These are phyloP conservation scores for Aegilops longissima DNA, from an alignment of 176 grass and related monocot species.

Conservation along the genomic window DNA sequence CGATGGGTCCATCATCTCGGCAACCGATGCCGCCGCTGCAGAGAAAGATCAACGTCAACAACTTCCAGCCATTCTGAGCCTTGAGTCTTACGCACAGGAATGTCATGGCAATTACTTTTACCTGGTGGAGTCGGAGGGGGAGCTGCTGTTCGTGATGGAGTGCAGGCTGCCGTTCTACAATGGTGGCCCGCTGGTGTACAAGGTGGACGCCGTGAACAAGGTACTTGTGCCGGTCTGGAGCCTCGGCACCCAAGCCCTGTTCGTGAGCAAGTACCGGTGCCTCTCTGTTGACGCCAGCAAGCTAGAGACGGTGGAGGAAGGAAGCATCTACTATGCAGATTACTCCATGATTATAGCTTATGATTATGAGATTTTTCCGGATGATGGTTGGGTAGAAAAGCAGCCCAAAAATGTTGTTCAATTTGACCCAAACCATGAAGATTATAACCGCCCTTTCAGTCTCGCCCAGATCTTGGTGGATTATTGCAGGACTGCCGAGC, in stretches of 20 bases:
- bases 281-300: not conserved
- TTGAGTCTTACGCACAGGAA: not conserved
- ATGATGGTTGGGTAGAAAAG: too few species aligned
- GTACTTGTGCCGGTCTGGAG: not conserved
- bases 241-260: not conserved
- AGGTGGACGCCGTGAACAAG: not conserved
- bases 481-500: not conserved
- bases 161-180: not conserved
- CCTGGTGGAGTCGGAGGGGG: not conserved
- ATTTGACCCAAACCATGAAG: not conserved
- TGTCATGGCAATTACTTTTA: not conserved
- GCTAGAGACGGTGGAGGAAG: not conserved
- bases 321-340: constrained; percentile 1
- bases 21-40: too few species aligned
- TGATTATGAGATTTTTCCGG: not conserved
- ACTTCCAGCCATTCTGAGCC: not conserved
- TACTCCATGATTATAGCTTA: not conserved
- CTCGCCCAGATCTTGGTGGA: not conserved
- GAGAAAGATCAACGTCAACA: not conserved
- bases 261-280: not conserved
- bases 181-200: not conserved
- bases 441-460: too few species aligned
- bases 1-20: not conserved
- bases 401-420: not conserved
- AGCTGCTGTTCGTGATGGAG: not conserved